Conservation (phyloP, 331 rosid genomes). For the Cydonia oblonga region DNA sequence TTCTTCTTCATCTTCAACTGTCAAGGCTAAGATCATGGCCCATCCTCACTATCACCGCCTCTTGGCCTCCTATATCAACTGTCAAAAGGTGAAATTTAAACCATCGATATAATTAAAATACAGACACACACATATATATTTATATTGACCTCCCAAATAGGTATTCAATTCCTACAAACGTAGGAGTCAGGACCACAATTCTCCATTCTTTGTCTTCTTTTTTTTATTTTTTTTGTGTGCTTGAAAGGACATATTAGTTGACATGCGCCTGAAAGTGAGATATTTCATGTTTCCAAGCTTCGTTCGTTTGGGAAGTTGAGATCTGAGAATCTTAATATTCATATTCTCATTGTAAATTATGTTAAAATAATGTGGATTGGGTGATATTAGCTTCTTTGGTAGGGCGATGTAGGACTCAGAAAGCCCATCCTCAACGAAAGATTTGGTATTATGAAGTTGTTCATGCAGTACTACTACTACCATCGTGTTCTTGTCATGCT, state of each 20-base stretch:
- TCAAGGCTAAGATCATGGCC: slow-evolving; percentile 79
- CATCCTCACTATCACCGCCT: slow-evolving; percentile 93
- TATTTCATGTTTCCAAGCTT: not conserved
- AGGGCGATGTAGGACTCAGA: not conserved
- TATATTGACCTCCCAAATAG: not conserved
- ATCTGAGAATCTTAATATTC: slow-evolving; percentile 17
- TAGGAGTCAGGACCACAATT: not conserved
- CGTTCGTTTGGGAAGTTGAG: slow-evolving; percentile 5
- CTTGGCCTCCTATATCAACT: slow-evolving; percentile 63
- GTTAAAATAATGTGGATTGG: not conserved
- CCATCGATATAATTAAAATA: not conserved
- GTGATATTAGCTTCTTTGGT: not conserved
- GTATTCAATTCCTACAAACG: not conserved
- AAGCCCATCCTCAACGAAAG: not conserved
- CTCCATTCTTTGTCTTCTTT: not conserved
- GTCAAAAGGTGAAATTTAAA: slow-evolving; percentile 53
- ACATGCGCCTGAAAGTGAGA: not conserved
- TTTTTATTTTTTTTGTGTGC: no score
- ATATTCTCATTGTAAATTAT: not conserved
- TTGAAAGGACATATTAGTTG: not conserved
- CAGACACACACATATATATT: no score
- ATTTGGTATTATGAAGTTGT: not conserved
- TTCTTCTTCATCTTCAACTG: slow-evolving; percentile 22
- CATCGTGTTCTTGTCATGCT: not conserved
- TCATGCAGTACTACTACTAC: not conserved